Conservation (phyloP, 192 early-diverging fungal genomes). For the Backusella sp. region DNA sequence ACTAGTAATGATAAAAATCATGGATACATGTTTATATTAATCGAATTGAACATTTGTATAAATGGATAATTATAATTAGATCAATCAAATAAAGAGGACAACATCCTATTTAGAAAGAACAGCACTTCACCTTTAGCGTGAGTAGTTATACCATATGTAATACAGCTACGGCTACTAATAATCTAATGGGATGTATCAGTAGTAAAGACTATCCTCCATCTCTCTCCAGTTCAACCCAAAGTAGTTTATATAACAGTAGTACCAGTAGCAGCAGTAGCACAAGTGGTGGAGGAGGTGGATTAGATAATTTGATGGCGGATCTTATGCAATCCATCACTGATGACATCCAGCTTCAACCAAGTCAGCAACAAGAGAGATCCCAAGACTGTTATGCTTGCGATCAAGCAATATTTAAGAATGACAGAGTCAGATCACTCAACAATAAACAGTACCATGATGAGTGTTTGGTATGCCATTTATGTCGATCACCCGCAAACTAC, state of each 20-base stretch:
- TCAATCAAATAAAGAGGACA: background rate
- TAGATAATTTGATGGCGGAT: slow-evolving; percentile 34
- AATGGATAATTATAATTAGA: background rate
- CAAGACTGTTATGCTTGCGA: background rate
- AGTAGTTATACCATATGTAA: background rate
- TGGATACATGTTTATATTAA: background rate
- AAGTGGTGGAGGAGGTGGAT: slow-evolving; percentile 10
- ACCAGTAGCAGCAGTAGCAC: background rate
- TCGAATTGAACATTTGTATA: background rate
- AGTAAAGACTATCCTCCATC: background rate
- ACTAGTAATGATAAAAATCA: background rate
- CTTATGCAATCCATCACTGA: slow-evolving; percentile 30
- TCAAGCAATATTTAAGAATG: background rate
- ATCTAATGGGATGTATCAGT: background rate
- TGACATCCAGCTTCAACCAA: background rate
- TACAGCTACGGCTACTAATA: background rate
- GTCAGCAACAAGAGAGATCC: background rate
- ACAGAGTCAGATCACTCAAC: background rate
- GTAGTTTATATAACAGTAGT: background rate
- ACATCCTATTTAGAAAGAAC: background rate
- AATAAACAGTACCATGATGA: slow-evolving; percentile 36
- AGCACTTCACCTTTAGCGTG: background rate
- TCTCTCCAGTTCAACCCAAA: background rate
- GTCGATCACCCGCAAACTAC: slow-evolving; percentile 35
- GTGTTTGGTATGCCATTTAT: slow-evolving; percentile 58